Evolutionary conservation across 225 moss, liverwort and hornwort genomes (phyloP).

Genomic region (Polytrichum commune): DNA sequence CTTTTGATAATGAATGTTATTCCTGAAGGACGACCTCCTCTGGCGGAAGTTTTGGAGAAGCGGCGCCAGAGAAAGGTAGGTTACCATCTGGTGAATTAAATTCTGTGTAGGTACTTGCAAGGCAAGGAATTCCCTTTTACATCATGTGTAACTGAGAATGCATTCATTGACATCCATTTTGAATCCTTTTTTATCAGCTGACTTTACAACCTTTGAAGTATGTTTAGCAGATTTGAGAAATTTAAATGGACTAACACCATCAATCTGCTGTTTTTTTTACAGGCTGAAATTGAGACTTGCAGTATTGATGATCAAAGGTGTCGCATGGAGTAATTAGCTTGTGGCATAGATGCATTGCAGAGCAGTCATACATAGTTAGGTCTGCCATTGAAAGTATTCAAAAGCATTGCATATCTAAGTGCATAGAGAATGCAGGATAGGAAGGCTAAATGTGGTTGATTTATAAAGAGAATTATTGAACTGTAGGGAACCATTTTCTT

Average conservation of each 20-base stretch:
- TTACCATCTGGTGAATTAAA: neutral
- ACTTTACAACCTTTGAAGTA: neutral
- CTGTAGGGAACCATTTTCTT: too few relatives aligned
- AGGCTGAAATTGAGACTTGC: conserved; percentile 23
- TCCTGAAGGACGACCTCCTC: conserved; percentile 44
- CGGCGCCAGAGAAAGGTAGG: conserved; percentile 38
- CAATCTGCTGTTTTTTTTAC: conserved; percentile 2
- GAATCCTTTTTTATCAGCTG: neutral
- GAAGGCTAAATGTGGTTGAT: too few relatives aligned
- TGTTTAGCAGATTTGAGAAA: neutral
- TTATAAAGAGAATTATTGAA: too few relatives aligned
- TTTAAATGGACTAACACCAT: neutral
- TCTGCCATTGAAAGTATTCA: too few relatives aligned
- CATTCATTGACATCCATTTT: neutral
- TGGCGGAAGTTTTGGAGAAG: conserved; percentile 45
- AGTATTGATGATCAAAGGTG: conserved; percentile 21
- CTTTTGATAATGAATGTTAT: neutral
- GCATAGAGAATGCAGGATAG: too few relatives aligned
- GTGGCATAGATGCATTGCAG: too few relatives aligned
- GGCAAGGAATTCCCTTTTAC: neutral
- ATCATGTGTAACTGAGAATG: neutral
- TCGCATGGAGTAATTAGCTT: conserved; percentile 11
- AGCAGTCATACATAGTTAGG: too few relatives aligned
- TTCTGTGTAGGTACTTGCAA: neutral
- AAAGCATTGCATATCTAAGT: too few relatives aligned